Evolutionary conservation across 2,329 filamentous ascomycete species (phyloP).

Genomic region (Cytospora mali): DNA sequence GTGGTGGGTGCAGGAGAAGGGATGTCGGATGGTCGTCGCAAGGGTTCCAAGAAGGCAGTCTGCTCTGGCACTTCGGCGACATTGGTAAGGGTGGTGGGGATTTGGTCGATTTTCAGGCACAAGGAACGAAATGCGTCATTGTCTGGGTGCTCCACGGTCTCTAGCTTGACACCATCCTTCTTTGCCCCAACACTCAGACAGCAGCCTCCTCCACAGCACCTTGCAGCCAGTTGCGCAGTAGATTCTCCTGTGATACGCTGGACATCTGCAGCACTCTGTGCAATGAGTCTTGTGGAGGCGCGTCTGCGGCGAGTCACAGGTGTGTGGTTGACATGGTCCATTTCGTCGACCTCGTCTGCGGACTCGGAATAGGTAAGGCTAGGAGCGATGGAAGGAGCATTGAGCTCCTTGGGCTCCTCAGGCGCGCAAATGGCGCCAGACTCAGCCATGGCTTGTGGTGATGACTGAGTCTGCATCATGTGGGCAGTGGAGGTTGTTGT

Average conservation of each 20-base stretch:
- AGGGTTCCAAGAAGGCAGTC: constrained; percentile 69
- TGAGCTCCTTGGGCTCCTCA: constrained; percentile 41
- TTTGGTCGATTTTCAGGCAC: constrained; percentile 71
- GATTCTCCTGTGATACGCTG: constrained; percentile 67
- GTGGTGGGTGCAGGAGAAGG: constrained; percentile 54
- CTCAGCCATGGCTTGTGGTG: constrained; percentile 45
- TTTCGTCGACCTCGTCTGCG: constrained; percentile 58
- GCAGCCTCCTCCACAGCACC: constrained; percentile 67
- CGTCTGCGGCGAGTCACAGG: constrained; percentile 57
- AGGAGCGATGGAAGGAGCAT: constrained; percentile 56
- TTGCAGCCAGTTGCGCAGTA: constrained; percentile 61
- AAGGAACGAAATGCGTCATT: constrained; percentile 85
- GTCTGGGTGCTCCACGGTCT: constrained; percentile 64
- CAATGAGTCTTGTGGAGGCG: constrained; percentile 70
- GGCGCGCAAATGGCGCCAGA: constrained; percentile 33
- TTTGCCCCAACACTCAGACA: constrained; percentile 55
- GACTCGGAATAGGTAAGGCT: constrained; percentile 64
- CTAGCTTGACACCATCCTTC: constrained; percentile 52
- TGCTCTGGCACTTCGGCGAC: constrained; percentile 73
- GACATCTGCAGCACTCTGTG: constrained; percentile 64
- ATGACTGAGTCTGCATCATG: constrained; percentile 40
- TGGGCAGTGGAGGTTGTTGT: constrained; percentile 40
- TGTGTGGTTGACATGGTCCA: constrained; percentile 50
- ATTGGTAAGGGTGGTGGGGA: constrained; percentile 74
- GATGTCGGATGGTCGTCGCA: constrained; percentile 44